Percentiles rank a stretch among this genome's conserved stretches.
Conservation (phyloP, 78 protist genomes). For the Dictyostelium brefeldianum region DNA sequence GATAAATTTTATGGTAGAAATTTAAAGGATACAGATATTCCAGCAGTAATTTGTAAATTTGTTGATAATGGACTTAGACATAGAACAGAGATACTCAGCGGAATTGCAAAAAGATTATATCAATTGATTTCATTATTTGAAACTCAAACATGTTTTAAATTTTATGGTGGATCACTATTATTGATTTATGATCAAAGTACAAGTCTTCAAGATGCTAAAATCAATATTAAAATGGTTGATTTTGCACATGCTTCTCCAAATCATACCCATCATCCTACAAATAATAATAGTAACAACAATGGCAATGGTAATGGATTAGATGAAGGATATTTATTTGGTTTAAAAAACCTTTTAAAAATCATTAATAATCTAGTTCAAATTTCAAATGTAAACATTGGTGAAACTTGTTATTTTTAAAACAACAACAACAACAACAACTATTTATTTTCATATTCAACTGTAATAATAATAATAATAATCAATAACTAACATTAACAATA, state of each 20-base stretch:
- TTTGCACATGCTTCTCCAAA: constrained; percentile 69
- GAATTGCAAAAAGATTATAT: constrained; percentile 45
- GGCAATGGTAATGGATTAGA: background rate
- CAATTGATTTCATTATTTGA: constrained; percentile 73
- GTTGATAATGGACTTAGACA: constrained; percentile 70
- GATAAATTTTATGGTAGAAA: constrained; percentile 75
- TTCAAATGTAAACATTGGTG: constrained; percentile 32
- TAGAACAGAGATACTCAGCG: constrained; percentile 28
- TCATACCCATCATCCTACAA: constrained; percentile 17
- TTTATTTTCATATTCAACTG: background rate
- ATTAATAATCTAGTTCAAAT: constrained; percentile 51
- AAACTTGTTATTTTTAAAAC: constrained; percentile 30
- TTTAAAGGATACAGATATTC: constrained; percentile 28
- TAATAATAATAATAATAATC: background rate
- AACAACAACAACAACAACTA: background rate
- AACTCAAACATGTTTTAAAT: constrained; percentile 69
- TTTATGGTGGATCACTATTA: constrained; percentile 70
- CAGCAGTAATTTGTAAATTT: constrained; percentile 66
- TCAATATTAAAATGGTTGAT: constrained; percentile 77
- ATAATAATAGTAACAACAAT: background rate
- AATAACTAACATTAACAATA: background rate
- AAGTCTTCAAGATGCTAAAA: constrained; percentile 42
- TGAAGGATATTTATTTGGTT: constrained; percentile 78
- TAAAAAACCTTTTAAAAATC: constrained; percentile 52
- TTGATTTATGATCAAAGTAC: constrained; percentile 70